Evolutionary conservation across 768 basidiomycete species (phyloP).

Genomic region (Lactarius sp.): DNA sequence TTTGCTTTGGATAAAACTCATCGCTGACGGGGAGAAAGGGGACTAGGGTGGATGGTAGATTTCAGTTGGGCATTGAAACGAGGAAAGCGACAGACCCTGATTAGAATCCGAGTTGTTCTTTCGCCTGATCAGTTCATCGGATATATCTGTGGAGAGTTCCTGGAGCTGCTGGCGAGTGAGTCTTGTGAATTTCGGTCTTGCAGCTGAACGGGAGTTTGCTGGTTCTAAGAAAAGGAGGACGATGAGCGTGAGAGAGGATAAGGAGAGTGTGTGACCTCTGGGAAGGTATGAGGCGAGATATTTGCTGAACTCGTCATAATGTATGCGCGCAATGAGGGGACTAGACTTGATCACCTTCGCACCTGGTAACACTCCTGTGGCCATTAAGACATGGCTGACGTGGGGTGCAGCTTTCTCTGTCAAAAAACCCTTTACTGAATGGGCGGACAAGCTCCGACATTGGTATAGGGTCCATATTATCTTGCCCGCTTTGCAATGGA

Average conservation of each 20-base stretch:
- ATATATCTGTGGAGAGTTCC: conserved; percentile 96
- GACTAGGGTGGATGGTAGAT: conserved; percentile 38
- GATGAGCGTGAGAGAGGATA: not conserved
- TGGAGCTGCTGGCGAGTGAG: conserved; percentile 95
- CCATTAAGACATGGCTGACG: not conserved
- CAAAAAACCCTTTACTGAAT: not conserved
- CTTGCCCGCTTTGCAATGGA: not conserved
- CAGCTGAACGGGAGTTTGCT: conserved; percentile 69
- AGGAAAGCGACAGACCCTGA: conserved; percentile 46
- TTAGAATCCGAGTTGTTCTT: conserved; percentile 55
- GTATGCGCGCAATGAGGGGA: conserved; percentile 52
- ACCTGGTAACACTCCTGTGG: not conserved
- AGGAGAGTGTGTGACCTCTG: conserved; percentile 44
- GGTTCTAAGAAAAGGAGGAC: conserved; percentile 45
- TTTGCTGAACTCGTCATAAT: conserved; percentile 65
- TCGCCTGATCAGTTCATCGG: conserved; percentile 85
- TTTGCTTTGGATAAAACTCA: conserved; percentile 97
- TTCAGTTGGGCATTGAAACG: not conserved
- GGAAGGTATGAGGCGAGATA: conserved; percentile 71
- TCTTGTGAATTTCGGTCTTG: conserved; percentile 86
- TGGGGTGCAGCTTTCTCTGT: too few species aligned
- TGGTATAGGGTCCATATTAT: not conserved
- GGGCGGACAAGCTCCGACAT: not conserved
- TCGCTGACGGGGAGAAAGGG: conserved; percentile 86
- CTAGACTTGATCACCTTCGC: not conserved